phyloP scores from a whole-genome alignment of 352 stramenopile genomes.

The Globisporangium yorkense region DNA sequence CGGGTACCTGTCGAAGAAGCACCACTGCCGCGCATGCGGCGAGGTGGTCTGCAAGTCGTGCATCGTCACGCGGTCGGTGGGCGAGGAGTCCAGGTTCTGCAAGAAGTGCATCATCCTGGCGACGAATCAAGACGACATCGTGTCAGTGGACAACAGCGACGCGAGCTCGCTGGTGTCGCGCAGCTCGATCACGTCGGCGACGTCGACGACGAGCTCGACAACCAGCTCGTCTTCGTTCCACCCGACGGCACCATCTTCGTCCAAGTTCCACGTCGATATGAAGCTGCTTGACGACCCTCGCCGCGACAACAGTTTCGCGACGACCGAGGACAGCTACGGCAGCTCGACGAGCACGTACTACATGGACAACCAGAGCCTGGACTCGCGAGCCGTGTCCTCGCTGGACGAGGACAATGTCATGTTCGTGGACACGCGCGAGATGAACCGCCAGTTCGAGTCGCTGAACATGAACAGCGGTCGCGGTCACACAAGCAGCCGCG shows the following conservation, averaged over 20 bases:
- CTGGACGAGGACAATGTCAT: slow-evolving; percentile 38
- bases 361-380: slow-evolving; percentile 17
- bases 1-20: slow-evolving; percentile 66
- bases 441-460: slow-evolving; percentile 19
- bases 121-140: slow-evolving; percentile 27
- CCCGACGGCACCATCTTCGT: not conserved
- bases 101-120: slow-evolving; percentile 66
- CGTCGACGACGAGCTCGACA: slow-evolving; percentile 6
- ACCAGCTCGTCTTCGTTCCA: not conserved
- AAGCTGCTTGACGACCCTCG: slow-evolving; percentile 29
- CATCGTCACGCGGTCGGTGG: slow-evolving; percentile 44
- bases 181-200: slow-evolving; percentile 9
- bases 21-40: slow-evolving; percentile 65
- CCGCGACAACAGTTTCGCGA: slow-evolving; percentile 17
- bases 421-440: slow-evolving; percentile 33
- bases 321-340: slow-evolving; percentile 39
- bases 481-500: not conserved
- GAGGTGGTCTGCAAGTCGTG: slow-evolving; percentile 78
- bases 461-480: not conserved
- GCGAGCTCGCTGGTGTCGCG: slow-evolving; percentile 24
- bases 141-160: slow-evolving; percentile 18
- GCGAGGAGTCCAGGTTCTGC: slow-evolving; percentile 61
- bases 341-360: slow-evolving; percentile 10
- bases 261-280: slow-evolving; percentile 34
- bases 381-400: slow-evolving; percentile 20